Evolutionary conservation across 1,284 basidiomycete species (phyloP).

Genomic region (Cryptococcus floricola): DNA sequence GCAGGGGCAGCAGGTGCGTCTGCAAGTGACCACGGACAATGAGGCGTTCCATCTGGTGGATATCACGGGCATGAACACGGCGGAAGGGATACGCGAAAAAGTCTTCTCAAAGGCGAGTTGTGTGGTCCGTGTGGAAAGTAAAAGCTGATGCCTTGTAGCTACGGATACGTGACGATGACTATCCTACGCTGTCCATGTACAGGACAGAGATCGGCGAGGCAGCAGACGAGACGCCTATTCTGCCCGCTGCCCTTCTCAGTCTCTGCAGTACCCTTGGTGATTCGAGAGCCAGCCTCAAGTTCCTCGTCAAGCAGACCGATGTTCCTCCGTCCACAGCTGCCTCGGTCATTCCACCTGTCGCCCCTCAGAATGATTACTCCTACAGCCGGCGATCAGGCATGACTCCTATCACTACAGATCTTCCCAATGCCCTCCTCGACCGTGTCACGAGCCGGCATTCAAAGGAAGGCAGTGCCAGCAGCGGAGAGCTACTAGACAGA

Average conservation of each 20-base stretch:
- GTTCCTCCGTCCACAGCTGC: conserved; percentile 35
- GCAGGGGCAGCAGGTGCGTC: conserved; percentile 18
- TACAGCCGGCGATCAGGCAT: conserved; percentile 18
- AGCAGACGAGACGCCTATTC: conserved; percentile 66
- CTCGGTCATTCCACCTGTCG: conserved; percentile 34
- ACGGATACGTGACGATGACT: conserved; percentile 77
- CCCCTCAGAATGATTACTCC: conserved; percentile 8
- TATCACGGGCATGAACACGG: conserved; percentile 64
- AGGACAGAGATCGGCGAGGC: conserved; percentile 75
- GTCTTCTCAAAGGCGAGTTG: conserved; percentile 73
- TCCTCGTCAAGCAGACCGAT: conserved; percentile 57
- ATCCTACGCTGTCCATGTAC: conserved; percentile 71
- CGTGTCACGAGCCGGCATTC: conserved; percentile 34
- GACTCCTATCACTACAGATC: conserved; percentile 30
- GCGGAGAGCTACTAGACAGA: conserved; percentile 29
- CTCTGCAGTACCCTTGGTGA: conserved; percentile 71
- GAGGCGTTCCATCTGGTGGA: conserved; percentile 75
- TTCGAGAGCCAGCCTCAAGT: conserved; percentile 69
- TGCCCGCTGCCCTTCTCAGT: conserved; percentile 63
- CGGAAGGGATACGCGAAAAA: conserved; percentile 73
- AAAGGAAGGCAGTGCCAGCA: conserved; percentile 41
- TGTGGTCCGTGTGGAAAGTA: not conserved
- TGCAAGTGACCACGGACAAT: conserved; percentile 70
- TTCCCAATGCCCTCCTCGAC: conserved; percentile 10
- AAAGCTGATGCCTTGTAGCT: conserved; percentile 53